Conservation (phyloP, 2,329 filamentous ascomycete species). For the Neonectria coccinea region DNA sequence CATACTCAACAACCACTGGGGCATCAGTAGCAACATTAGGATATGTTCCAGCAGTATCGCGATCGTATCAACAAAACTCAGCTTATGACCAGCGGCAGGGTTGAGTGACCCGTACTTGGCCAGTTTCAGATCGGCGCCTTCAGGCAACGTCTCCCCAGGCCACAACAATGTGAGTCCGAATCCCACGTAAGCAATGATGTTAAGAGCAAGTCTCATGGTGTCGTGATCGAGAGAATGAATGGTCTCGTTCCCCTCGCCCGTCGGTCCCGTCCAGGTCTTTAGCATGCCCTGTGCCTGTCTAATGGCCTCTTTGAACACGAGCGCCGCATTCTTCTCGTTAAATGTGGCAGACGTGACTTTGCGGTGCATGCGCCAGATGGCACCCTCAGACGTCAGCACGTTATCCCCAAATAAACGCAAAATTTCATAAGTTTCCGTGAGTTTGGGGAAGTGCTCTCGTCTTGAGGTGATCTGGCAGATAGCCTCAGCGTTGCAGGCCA, state of each 20-base stretch:
- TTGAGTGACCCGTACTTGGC: constrained; percentile 62
- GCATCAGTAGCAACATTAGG: constrained; percentile 70
- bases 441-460: constrained; percentile 74
- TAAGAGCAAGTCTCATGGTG: constrained; percentile 71
- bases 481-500: constrained; percentile 72
- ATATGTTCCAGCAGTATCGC: constrained; percentile 72
- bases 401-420: constrained; percentile 73
- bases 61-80: constrained; percentile 75
- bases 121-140: constrained; percentile 57
- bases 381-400: constrained; percentile 76
- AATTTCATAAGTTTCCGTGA: constrained; percentile 51
- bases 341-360: constrained; percentile 79
- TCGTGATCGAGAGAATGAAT: constrained; percentile 70
- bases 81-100: constrained; percentile 64
- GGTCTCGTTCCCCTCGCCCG: constrained; percentile 49
- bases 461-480: constrained; percentile 74
- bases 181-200: constrained; percentile 74
- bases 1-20: constrained; percentile 66
- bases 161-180: constrained; percentile 73
- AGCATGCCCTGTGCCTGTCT: constrained; percentile 73
- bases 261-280: constrained; percentile 63
- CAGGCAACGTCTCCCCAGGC: constrained; percentile 69
- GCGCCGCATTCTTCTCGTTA: constrained; percentile 78
- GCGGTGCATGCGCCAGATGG: constrained; percentile 77
- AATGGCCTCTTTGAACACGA: constrained; percentile 74